These are phyloP conservation scores for Ligustrum vulgare DNA, from an alignment of 257 asterid genomes.

Conservation along the genomic window DNA sequence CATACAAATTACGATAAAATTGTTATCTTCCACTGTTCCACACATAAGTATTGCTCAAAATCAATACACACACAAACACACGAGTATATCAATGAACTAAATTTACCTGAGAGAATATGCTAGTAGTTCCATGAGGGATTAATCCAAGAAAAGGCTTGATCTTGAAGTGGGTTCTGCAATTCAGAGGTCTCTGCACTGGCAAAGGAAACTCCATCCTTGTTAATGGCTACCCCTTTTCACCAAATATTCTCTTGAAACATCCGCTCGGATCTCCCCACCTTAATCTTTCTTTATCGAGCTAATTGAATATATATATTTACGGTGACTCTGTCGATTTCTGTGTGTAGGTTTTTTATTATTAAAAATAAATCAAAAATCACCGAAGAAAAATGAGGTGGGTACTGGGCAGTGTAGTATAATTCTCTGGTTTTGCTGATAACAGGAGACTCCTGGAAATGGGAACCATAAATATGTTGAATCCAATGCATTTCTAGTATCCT, in stretches of 20 bases:
- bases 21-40: neutral
- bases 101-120: conserved; percentile 5
- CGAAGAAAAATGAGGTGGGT: conserved; percentile 24
- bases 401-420: conserved; percentile 9
- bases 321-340: neutral
- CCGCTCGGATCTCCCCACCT: conserved; percentile 23
- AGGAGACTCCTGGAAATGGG: conserved; percentile 30
- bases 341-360: neutral
- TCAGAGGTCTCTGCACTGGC: conserved; percentile 53
- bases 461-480: conserved; percentile 22
- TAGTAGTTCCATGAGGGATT: conserved; percentile 59
- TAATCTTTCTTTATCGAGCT: conserved; percentile 12
- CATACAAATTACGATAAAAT: neutral
- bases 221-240: conserved; percentile 15
- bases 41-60: neutral
- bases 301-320: neutral
- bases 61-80: neutral
- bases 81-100: neutral
- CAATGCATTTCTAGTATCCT: neutral
- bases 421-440: conserved; percentile 22
- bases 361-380: neutral
- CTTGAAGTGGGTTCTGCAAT: conserved; percentile 47
- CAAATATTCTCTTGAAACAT: conserved; percentile 28
- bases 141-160: conserved; percentile 64
- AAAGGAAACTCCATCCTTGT: conserved; percentile 62